phyloP scores from a whole-genome alignment of 768 basidiomycete species.

The Serendipita sp. region DNA sequence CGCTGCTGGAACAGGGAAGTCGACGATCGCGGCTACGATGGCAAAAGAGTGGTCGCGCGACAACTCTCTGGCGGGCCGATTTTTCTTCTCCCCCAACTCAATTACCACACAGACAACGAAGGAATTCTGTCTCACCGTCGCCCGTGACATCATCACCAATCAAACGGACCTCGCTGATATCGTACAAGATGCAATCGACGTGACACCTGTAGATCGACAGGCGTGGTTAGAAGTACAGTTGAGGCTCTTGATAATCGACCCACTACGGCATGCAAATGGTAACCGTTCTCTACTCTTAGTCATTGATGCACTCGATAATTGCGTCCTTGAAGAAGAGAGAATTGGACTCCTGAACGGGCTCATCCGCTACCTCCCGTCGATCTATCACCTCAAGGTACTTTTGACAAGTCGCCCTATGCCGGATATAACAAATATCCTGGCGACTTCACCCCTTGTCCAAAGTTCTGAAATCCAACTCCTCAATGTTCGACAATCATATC shows the following conservation, averaged over 20 bases:
- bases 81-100: background rate
- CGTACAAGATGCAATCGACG: background rate
- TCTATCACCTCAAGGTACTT: background rate
- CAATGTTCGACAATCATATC: background rate
- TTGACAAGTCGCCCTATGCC: background rate
- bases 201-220: background rate
- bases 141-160: background rate
- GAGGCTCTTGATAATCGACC: background rate
- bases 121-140: background rate
- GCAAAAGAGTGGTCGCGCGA: background rate
- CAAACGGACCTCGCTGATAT: background rate
- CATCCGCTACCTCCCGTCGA: background rate
- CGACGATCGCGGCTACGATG: background rate
- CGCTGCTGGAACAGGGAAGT: background rate
- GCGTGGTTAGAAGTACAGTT: background rate
- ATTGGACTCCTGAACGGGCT: background rate
- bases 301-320: background rate
- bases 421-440: background rate
- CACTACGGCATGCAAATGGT: background rate
- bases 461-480: background rate
- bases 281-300: background rate
- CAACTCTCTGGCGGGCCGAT: background rate
- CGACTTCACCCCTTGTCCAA: background rate
- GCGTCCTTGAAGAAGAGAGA: background rate
- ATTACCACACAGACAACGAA: background rate